phyloP scores from a whole-genome alignment of 306 rosid species.

The Mimosa bimucronata region DNA sequence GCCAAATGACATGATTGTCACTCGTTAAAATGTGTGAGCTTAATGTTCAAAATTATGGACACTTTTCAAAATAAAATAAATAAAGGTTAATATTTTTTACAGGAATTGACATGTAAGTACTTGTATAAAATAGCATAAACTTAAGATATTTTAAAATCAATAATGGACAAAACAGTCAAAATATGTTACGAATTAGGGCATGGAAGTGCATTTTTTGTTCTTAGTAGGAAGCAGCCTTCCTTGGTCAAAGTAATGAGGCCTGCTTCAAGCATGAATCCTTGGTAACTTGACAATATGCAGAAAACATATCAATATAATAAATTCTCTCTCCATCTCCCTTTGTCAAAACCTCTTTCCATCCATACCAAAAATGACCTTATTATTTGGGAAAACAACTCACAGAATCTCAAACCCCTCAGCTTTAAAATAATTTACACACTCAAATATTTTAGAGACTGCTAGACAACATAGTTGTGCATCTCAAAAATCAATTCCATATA shows the following conservation, averaged over 20 bases:
- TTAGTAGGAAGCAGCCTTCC: neutral
- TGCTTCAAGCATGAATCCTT: neutral
- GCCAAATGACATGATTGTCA: neutral
- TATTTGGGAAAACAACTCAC: neutral
- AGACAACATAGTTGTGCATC: neutral
- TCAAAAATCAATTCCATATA: neutral
- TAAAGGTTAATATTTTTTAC: neutral
- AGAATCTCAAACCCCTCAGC: constrained; percentile 1
- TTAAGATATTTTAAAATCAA: neutral
- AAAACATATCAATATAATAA: neutral
- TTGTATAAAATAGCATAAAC: neutral
- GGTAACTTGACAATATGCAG: neutral
- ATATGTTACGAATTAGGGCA: neutral
- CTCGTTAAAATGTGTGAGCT: neutral
- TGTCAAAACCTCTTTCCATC: neutral
- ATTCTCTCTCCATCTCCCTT: neutral
- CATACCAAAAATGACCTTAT: neutral
- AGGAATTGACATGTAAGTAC: neutral
- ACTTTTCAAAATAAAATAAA: neutral
- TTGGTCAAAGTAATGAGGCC: neutral
- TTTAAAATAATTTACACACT: neutral
- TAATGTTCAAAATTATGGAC: neutral
- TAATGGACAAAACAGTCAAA: neutral
- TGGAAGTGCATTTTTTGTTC: neutral
- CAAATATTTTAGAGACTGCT: neutral